Conservation (phyloP, 1,284 basidiomycete species). For the Austropuccinia psidii region DNA sequence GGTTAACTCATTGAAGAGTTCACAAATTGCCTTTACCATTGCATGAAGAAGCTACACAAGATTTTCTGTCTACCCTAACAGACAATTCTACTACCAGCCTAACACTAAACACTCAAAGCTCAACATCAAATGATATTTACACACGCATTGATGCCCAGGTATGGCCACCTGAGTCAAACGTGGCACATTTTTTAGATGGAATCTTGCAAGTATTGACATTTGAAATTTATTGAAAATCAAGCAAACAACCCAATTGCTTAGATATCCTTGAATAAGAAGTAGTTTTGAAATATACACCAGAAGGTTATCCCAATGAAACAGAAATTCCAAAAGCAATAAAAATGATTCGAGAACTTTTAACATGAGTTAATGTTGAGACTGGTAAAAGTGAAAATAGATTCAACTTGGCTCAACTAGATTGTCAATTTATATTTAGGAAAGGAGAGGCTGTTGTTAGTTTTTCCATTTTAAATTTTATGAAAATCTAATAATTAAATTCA, state of each 20-base stretch:
- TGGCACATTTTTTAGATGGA: too few relatives aligned
- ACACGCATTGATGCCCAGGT: too few relatives aligned
- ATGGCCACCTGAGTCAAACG: too few relatives aligned
- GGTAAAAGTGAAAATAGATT: conserved; percentile 89
- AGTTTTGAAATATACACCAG: conserved; percentile 84
- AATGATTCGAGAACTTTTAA: conserved; percentile 73
- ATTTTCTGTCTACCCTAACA: too few relatives aligned
- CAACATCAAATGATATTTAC: too few relatives aligned
- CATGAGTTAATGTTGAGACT: conserved; percentile 80
- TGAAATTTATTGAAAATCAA: too few relatives aligned
- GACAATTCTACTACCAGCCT: too few relatives aligned
- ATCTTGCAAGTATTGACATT: too few relatives aligned
- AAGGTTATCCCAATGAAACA: conserved; percentile 79
- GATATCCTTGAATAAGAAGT: conserved; percentile 90
- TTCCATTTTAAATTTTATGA: neutral
- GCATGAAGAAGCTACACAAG: too few relatives aligned
- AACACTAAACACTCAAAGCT: too few relatives aligned
- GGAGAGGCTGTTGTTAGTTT: conserved; percentile 55
- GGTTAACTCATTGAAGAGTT: too few relatives aligned
- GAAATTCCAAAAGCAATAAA: conserved; percentile 70
- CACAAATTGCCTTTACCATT: too few relatives aligned
- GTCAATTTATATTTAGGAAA: conserved; percentile 74
- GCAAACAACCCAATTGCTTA: conserved; percentile 89
- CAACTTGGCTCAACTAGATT: conserved; percentile 80
- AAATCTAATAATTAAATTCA: neutral